Evolutionary conservation across 192 early-diverging fungal genomes (phyloP).

Genomic region (Gonapodya sp.): DNA sequence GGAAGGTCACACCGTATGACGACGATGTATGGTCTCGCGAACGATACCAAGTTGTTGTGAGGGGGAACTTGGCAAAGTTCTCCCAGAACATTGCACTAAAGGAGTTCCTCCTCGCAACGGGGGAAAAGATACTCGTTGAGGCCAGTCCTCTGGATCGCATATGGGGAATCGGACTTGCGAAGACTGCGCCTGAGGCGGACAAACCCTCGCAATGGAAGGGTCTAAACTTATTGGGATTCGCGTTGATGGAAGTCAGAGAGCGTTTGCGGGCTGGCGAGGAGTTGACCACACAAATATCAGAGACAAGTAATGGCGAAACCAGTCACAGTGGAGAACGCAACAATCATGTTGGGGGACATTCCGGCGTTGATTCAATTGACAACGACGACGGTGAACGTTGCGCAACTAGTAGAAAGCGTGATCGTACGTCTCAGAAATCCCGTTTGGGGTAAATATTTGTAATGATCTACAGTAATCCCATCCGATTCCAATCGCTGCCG

Average conservation of each 20-base stretch:
- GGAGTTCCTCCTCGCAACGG: neutral
- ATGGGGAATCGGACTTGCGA: slow-evolving; percentile 6
- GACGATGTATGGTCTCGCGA: neutral
- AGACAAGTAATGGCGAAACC: no score
- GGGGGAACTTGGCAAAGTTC: slow-evolving; percentile 1
- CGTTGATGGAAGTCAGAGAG: neutral
- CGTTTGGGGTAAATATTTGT: no score
- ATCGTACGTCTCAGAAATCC: no score
- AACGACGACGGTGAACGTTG: no score
- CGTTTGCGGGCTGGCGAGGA: no score
- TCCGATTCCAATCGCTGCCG: no score
- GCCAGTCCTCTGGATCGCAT: neutral
- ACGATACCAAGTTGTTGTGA: neutral
- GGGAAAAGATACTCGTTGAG: neutral
- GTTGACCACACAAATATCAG: no score
- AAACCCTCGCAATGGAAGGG: neutral
- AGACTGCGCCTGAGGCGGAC: neutral
- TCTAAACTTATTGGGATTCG: neutral
- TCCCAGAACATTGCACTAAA: neutral
- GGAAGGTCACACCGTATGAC: neutral
- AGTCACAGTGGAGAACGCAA: no score
- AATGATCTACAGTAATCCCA: no score
- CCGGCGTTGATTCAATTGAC: no score
- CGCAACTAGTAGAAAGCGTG: no score
- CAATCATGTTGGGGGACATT: no score